Evolutionary conservation across 2,329 filamentous ascomycete genomes (phyloP), one percentile per base, ranked within the genome.

Genomic region (Raffaelea arxii): DNA sequence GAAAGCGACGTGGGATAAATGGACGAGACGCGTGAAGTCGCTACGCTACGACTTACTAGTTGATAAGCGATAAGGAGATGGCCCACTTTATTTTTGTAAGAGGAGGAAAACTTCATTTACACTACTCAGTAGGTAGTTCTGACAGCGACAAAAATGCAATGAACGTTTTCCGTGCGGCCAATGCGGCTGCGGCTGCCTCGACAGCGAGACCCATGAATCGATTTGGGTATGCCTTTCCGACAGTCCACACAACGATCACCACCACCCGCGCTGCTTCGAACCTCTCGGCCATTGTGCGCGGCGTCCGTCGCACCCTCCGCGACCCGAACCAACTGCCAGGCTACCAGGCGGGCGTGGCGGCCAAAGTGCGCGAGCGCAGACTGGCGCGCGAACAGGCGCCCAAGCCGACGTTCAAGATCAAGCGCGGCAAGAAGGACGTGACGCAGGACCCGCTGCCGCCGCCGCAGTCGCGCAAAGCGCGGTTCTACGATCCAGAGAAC

Each of bases 401-500:
- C 7, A 49, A 50, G 19, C 58, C 59, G 30, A 47, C 47, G 3
- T 68, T 58, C 57, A 64, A 60, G 40, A 63, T 71, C 42, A 56
- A 55, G 36, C 74, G 69, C 53, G 66, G 75, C 22, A 75, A 72
- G 53, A 77, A 75, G 56, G 72, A 76, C 54, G 62, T 78, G 30
- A 68, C 67, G 23, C 63, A 69, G 48, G 64, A 63, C 49, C 59
- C 58, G 12, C 59, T 61, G 21, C 60, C 59, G n/a, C 56, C 65
- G 41, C 62, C 65, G 4, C 65, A 69, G 55, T 68, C 74, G 6
- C 67, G 76, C 38, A 62, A 65, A 41, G 68, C 71, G 27, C 67
- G 76, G 5, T 80, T 80, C 55, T 61, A 71, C 42, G 69, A 79
- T 49, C 68, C 71, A 1, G 61, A 68, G 2, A 65, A 60, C 18